A percentile compares a stretch with the other conserved stretches of the same genome.
These are phyloP conservation scores for Colletotrichum aenigma DNA, from an alignment of 2,329 filamentous ascomycete species.

Conservation along the genomic window DNA sequence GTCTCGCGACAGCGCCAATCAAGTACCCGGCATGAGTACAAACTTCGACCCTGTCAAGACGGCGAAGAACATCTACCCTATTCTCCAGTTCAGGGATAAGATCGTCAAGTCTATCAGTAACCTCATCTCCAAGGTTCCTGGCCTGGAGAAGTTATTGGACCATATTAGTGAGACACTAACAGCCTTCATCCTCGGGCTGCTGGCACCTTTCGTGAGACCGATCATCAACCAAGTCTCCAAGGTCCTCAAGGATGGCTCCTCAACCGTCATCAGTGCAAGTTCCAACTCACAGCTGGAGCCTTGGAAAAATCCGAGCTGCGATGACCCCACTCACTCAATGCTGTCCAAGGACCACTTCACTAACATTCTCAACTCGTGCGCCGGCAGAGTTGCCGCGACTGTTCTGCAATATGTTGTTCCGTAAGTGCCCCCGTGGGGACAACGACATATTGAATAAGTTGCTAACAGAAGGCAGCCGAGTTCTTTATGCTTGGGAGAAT, in stretches of 20 bases:
- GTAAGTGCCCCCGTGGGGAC: constrained; percentile 42
- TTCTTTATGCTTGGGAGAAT: constrained; percentile 94
- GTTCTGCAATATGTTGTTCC: constrained; percentile 89
- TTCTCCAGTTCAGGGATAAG: constrained; percentile 90
- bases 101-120: constrained; percentile 87
- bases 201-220: constrained; percentile 90
- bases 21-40: constrained; percentile 76
- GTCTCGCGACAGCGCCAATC: constrained; percentile 53
- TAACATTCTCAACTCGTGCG: constrained; percentile 77
- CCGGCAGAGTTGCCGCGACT: constrained; percentile 73
- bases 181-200: constrained; percentile 86
- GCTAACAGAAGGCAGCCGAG: constrained; percentile 54
- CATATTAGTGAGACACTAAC: constrained; percentile 93
- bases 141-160: constrained; percentile 87
- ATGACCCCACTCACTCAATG: constrained; percentile 82
- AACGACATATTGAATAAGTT: neutral
- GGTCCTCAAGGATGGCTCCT: constrained; percentile 84
- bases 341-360: constrained; percentile 86
- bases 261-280: constrained; percentile 69
- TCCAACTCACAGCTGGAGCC: constrained; percentile 79
- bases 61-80: constrained; percentile 86
- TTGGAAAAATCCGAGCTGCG: constrained; percentile 77
- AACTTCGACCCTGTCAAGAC: constrained; percentile 81
- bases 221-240: constrained; percentile 89
- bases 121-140: constrained; percentile 90